Base-by-base conservation (phyloP, 495 filamentous ascomycete genomes). In the Pyrenopolyporus hunteri region DNA sequence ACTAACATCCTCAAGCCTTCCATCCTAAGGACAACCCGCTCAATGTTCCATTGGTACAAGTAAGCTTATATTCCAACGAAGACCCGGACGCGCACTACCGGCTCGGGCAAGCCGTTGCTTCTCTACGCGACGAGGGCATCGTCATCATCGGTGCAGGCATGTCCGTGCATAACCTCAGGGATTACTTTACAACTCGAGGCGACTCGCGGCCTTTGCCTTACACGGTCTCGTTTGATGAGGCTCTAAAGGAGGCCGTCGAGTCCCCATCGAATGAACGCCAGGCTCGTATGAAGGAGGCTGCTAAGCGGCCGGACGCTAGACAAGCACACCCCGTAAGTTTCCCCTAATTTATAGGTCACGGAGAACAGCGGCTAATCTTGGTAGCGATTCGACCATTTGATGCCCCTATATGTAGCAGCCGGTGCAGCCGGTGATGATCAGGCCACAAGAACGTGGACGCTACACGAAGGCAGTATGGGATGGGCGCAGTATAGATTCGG, bases 131-230 rank as follows among this genome's bases (percentile, higher is more conserved):
- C 29, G 84, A 92, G 57, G 83, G 83, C 39, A 81, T 94, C 43
- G 76, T 89, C 26, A 85, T 95, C 42, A 85, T 96, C 36, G 82
- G 83, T 14, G 87, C 89, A 0, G 91, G 92, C n/a, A 93, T 93
- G 90, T 88, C 88, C 1, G 92, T 92, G 17, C 91, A 94, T 67
- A 94, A 94, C 68, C 78, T 93, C 31, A 80, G 85, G n/a, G 89
- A 92, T 63, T 17, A 88, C 57, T 76, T 78, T 8, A 75, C 75
- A 43, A 69, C 78, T 1, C 73, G 69, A 46, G 79, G 74, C 4
- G 72, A 76, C n/a, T 64, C 79, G 13, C 68, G 57, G 11, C 82
- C 83, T 1, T 32, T 87, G 67, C 85, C 85, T n/a, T 91, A 92
- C 70, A 78, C 81, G n/a, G 78, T 78, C 14, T 86, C 83, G 37